Conservation (phyloP, 1,284 basidiomycete species). For the Violaceomyces palustris region DNA sequence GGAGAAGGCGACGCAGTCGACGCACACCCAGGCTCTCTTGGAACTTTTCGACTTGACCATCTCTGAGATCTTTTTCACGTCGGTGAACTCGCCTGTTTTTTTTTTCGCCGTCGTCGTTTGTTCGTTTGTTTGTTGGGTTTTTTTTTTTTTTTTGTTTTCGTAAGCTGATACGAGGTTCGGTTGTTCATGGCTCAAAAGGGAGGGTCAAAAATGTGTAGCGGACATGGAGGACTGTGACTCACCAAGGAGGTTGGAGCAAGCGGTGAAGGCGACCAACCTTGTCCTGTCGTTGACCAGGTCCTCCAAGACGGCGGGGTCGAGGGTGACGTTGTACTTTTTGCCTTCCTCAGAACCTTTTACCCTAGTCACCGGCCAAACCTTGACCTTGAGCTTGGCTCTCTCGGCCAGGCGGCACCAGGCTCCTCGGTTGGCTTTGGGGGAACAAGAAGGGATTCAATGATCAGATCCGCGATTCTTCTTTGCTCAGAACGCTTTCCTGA, state of each 20-base stretch:
- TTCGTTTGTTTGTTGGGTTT: too few relatives aligned
- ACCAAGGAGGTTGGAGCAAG: conserved; percentile 72
- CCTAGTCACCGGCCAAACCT: conserved; percentile 61
- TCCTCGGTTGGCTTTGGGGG: conserved; percentile 70
- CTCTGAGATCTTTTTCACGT: conserved; percentile 61
- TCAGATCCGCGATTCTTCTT: too few relatives aligned
- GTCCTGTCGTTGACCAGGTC: conserved; percentile 64
- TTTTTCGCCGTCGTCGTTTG: too few relatives aligned
- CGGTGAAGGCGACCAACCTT: conserved; percentile 68
- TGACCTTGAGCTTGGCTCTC: conserved; percentile 60
- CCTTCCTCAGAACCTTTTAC: conserved; percentile 24
- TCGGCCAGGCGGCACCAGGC: conserved; percentile 70
- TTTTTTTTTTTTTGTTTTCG: too few relatives aligned
- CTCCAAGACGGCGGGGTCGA: conserved; percentile 62
- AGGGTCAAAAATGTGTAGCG: too few relatives aligned
- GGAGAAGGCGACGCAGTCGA: conserved; percentile 75
- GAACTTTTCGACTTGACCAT: conserved; percentile 61
- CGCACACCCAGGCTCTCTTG: conserved; percentile 59
- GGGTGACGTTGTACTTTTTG: conserved; percentile 61
- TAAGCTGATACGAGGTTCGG: too few relatives aligned
- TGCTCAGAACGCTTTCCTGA: too few relatives aligned
- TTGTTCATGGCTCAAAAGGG: too few relatives aligned
- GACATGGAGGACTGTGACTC: too few relatives aligned
- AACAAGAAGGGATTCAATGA: too few relatives aligned
- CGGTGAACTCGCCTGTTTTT: conserved; percentile 63